Base-by-base conservation (phyloP, 345 rosid species). In the Eucalyptus cladocalyx region DNA sequence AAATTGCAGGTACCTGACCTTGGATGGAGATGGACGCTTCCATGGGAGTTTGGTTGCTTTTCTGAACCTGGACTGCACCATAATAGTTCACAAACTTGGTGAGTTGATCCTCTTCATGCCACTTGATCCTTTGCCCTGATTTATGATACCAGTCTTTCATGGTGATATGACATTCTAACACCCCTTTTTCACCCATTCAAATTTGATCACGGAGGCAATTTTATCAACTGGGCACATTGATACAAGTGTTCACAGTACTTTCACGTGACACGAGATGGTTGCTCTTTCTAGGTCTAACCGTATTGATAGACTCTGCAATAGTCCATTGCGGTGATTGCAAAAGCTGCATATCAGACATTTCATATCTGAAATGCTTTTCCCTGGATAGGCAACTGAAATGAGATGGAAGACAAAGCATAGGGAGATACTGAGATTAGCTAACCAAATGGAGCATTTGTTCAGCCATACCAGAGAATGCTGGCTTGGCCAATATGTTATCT, bases 1-100 rank as follows among this genome's bases (percentile, higher is more conserved):
- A 90, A 65, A 87, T 48, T 93, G 94, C 95, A 94, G 95, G 93
- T 92, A 53, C 37, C 45, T 19, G 54, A 87, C 50, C 88, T 42
- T 42, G 72, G 69, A 76, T 40, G 80, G 80, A 87, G 87, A 56
- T 32, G 87, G 45, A 86, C 30, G 9, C 62, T 56, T 26, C 87
- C 12, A 6, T 34, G 45, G 65, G 85, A 76, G 47, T 37, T 76
- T 76, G 85, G 47, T 76, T 76, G 85, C 47, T 40, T 65, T 65
- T 23, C 85, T 76, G 85, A 76, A 40, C 28, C 28, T 11, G 85
- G 47, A 72, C 43, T 72, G 81, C 81, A 34, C 17, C 0, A 1
- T 21, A 76, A 76, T 40, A 1, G 85, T 76, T 76, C 83, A 76
- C 5, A 6, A 76, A 76, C 85, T 21, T 76, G 85, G 85, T 76